Evolutionary conservation across 176 grass and related monocot species (phyloP).

Genomic region (Lolium perenne): DNA sequence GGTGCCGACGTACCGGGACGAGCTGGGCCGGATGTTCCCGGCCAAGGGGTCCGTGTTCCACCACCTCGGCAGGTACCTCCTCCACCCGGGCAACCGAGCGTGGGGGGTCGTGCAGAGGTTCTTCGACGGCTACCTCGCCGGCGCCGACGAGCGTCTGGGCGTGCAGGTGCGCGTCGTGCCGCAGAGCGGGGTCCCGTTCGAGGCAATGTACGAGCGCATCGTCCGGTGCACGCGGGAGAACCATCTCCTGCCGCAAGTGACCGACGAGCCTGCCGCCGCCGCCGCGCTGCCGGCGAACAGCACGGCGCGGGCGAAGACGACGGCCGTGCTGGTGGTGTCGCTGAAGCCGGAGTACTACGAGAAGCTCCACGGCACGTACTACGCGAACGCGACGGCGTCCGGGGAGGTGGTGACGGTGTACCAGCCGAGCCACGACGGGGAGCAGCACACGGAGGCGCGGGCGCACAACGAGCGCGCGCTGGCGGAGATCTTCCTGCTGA

Average conservation of each 20-base stretch:
- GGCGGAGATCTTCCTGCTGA: conserved; percentile 77
- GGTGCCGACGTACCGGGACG: conserved; percentile 51
- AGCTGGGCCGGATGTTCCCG: conserved; percentile 71
- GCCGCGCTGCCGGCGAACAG: background rate
- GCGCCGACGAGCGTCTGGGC: conserved; percentile 62
- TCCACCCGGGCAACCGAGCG: conserved; percentile 67
- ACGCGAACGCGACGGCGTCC: conserved; percentile 54
- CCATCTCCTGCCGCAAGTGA: conserved; percentile 47
- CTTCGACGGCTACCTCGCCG: conserved; percentile 73
- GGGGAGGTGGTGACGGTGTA: conserved; percentile 64
- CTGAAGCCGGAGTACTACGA: conserved; percentile 70
- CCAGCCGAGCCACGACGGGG: conserved; percentile 68
- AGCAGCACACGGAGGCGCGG: conserved; percentile 48
- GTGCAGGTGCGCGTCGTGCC: conserved; percentile 58
- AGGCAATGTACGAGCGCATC: conserved; percentile 59
- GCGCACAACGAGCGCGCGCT: conserved; percentile 69
- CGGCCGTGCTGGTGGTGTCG: conserved; percentile 59
- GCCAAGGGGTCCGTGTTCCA: conserved; percentile 72
- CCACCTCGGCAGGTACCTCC: conserved; percentile 74
- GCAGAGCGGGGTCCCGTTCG: conserved; percentile 16
- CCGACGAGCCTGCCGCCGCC: background rate
- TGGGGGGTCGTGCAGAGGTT: conserved; percentile 68
- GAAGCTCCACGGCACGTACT: conserved; percentile 61
- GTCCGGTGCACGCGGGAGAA: conserved; percentile 58
- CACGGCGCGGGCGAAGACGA: conserved; percentile 28